Conservation (phyloP, 75 land plant species). For the Pseudotsuga menziesii region DNA sequence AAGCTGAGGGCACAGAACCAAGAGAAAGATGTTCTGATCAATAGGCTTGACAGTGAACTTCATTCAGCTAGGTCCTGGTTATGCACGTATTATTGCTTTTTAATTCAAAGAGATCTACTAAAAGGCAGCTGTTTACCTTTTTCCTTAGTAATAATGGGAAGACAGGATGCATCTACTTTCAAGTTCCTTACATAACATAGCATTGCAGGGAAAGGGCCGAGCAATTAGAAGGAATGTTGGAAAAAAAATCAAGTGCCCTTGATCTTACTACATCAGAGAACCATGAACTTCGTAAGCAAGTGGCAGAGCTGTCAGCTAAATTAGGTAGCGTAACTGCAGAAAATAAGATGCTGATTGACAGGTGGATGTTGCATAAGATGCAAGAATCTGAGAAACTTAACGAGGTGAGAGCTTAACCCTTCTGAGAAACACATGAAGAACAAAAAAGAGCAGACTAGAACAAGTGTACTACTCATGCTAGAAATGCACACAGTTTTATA, state of each 20-base stretch:
- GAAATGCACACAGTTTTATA: not conserved
- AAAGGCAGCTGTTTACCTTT: not conserved
- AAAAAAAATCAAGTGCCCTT: constrained; percentile 57
- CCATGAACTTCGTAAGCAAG: constrained; percentile 42
- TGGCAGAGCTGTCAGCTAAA: constrained; percentile 39
- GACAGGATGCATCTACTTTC: constrained; percentile 35
- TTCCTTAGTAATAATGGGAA: constrained; percentile 10
- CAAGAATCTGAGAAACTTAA: constrained; percentile 92
- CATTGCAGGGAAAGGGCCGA: constrained; percentile 17
- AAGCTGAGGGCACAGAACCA: constrained; percentile 49
- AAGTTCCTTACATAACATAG: constrained; percentile 10
- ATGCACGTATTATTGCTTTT: constrained; percentile 12
- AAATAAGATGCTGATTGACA: constrained; percentile 84
- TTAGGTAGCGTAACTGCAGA: constrained; percentile 50
- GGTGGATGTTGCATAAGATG: constrained; percentile 96
- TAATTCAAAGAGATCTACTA: not conserved
- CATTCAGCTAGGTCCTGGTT: constrained; percentile 39
- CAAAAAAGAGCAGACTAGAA: not conserved
- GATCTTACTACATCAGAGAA: constrained; percentile 62
- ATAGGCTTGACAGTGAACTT: constrained; percentile 49
- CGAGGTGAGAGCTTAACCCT: constrained; percentile 52
- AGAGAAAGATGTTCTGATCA: constrained; percentile 57
- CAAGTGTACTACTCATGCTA: not conserved
- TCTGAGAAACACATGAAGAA: not conserved
- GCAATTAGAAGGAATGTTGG: constrained; percentile 41